Base-by-base conservation (phyloP, 1,139 yeast species). In the Pichia sp. region DNA sequence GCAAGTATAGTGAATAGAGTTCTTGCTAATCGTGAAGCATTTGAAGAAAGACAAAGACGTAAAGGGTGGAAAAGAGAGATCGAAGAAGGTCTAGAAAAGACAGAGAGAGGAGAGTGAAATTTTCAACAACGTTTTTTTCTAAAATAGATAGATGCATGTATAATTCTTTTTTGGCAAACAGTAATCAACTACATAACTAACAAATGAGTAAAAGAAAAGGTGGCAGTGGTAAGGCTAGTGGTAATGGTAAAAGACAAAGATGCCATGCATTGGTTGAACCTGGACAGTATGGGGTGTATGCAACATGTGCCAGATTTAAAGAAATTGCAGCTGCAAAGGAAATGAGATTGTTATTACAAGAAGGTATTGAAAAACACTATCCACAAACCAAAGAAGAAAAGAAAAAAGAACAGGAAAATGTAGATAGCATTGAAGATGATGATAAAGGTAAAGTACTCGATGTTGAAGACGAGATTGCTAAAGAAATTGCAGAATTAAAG, bases 251-350 rank as follows among this genome's bases (percentile, higher is more conserved):
- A 59, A 71, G 72, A 65, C 76, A 70, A 63, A 76, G 73, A 57
- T 53, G 68, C 27, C 65, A 71, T 7, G 80, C 80, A 3, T 69
- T 79, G 50, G 63, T 81, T 23, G 96, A 88, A 59, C 95, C 96
- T 0, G 81, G 81, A 44, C 84, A 95, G 53, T 70, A 83, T 41
- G 96, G 97, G 1, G 71, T 87, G 2, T 92, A 83, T 66, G 96
- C 89, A 23, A 86, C 96, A 0, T 87, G 97, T 65, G 75, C 79
- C 44, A 73, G 96, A 58, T 84, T 86, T 40, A 79, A 82, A 55
- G 96, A 90, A 65, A 73, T 76, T 50, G 79, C 77, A 49, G 85
- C 96, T 57, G 77, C 82, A 22, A 78, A 79, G 51, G 97, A 90
- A 64, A 69, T 90, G 58, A 73, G 79, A 57, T 68, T 74, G 48